Evolutionary conservation across 768 basidiomycete genomes (phyloP).

Genomic region (Suillus americanus): DNA sequence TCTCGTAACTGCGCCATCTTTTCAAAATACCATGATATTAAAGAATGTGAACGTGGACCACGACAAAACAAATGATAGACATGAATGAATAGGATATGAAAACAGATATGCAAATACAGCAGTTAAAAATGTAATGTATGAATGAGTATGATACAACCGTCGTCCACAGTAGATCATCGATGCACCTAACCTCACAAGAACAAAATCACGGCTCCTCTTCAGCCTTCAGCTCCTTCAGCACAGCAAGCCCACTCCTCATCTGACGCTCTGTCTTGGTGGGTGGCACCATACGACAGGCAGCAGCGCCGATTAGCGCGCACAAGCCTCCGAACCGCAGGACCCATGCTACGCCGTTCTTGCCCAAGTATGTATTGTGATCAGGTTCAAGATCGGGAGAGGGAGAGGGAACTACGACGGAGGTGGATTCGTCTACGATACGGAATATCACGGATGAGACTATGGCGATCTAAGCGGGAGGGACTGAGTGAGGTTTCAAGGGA

Average conservation of each 20-base stretch:
- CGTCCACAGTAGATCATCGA: not conserved
- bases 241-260: constrained; percentile 77
- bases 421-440: constrained; percentile 65
- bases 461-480: constrained; percentile 59
- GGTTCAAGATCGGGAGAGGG: constrained; percentile 36
- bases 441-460: constrained; percentile 87
- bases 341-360: constrained; percentile 92
- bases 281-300: constrained; percentile 78
- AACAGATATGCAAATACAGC: constrained; percentile 1
- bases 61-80: not conserved
- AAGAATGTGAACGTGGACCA: not conserved
- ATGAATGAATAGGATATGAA: not conserved
- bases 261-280: constrained; percentile 90
- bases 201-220: constrained; percentile 44
- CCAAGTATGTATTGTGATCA: constrained; percentile 60
- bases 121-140: not conserved
- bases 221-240: constrained; percentile 74
- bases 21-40: not conserved
- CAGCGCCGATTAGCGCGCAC: constrained; percentile 78
- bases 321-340: constrained; percentile 90
- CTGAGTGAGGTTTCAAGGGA: not conserved
- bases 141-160: not conserved
- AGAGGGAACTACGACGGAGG: constrained; percentile 1
- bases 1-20: constrained; percentile 9
- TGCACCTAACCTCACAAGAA: constrained; percentile 13